phyloP scores from a whole-genome alignment of 2,329 filamentous ascomycete genomes.

The Aspergillus fischeri region DNA sequence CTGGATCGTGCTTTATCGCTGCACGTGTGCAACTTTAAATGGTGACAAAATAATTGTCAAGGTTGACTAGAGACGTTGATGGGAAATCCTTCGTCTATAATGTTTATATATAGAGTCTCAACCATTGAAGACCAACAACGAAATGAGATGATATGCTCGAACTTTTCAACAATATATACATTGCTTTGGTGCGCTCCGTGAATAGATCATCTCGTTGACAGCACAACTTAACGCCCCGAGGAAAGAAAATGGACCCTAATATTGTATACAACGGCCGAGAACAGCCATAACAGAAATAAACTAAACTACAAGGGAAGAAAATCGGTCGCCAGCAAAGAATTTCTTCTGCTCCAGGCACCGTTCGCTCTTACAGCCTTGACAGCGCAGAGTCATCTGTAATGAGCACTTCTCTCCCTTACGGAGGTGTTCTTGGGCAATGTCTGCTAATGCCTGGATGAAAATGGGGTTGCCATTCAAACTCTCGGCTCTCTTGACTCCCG shows the following conservation, averaged over 20 bases:
- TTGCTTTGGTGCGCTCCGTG: background rate
- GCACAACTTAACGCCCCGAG: background rate
- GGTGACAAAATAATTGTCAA: background rate
- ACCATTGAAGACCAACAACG: background rate
- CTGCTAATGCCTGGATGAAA: conserved; percentile 85
- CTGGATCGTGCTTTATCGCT: background rate
- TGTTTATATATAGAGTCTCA: background rate
- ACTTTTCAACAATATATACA: background rate
- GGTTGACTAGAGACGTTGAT: background rate
- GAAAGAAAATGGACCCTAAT: background rate
- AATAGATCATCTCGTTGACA: background rate
- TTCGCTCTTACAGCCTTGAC: conserved; percentile 89
- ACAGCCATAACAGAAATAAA: background rate
- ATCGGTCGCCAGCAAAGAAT: conserved; percentile 54
- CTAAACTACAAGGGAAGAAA: conserved; percentile 31
- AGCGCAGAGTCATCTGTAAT: conserved; percentile 81
- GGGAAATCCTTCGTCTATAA: background rate
- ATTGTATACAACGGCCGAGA: background rate
- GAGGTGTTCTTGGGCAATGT: conserved; percentile 79
- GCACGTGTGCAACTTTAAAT: background rate
- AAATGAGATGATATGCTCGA: background rate
- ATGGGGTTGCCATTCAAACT: conserved; percentile 85
- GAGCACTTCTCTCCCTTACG: conserved; percentile 68
- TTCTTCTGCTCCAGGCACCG: conserved; percentile 71
- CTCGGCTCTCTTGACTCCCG: conserved; percentile 84